Conservation (phyloP, 306 rosid genomes). For the Inga oerstediana region DNA sequence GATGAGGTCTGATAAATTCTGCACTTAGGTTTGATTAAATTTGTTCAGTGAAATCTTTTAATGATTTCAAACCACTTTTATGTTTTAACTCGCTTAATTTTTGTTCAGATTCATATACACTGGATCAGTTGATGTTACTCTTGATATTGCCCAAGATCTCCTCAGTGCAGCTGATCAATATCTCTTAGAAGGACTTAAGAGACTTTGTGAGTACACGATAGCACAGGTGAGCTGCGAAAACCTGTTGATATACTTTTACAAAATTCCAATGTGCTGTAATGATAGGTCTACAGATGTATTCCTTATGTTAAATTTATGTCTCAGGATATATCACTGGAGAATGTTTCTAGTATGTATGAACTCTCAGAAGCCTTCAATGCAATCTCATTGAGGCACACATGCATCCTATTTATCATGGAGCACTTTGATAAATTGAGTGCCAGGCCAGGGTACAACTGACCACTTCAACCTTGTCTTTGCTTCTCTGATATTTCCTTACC, state of each 20-base stretch:
- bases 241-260: background rate
- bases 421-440: constrained; percentile 85
- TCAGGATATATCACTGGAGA: constrained; percentile 90
- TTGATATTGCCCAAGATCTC: constrained; percentile 95
- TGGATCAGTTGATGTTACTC: constrained; percentile 84
- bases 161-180: constrained; percentile 99
- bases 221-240: constrained; percentile 71
- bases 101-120: constrained; percentile 88
- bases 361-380: constrained; percentile 97
- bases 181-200: constrained; percentile 97
- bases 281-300: constrained; percentile 17
- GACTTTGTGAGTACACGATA: constrained; percentile 89
- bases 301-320: constrained; percentile 32
- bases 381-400: constrained; percentile 86
- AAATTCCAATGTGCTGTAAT: background rate
- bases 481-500: constrained; percentile 2
- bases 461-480: constrained; percentile 21
- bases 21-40: constrained; percentile 5
- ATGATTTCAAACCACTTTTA: constrained; percentile 28
- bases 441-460: constrained; percentile 80
- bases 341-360: constrained; percentile 91
- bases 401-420: constrained; percentile 91
- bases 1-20: constrained; percentile 78
- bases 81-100: constrained; percentile 26
- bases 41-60: constrained; percentile 28